Conservation (phyloP, 1,284 basidiomycete genomes). For the Ganoderma lingzhi region DNA sequence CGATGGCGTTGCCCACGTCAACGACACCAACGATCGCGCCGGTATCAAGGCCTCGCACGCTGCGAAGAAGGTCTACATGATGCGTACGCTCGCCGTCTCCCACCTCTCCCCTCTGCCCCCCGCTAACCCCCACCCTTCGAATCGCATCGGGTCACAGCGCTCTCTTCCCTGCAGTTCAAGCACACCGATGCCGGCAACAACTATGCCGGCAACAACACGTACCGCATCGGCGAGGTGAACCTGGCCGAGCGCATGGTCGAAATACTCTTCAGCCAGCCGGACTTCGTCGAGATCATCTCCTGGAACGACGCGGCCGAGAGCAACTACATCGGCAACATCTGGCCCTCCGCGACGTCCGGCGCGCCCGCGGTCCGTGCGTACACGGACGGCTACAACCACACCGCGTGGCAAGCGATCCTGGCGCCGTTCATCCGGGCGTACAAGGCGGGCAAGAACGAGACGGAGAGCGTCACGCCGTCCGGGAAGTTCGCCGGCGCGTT, state of each 20-base stretch:
- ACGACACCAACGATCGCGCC: conserved; percentile 24
- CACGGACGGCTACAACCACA: conserved; percentile 44
- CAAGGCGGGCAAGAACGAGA: conserved; percentile 22
- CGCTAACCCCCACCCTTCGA: too few species aligned
- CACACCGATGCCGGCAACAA: conserved; percentile 28
- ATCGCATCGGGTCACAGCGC: conserved; percentile 9
- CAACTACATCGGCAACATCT: conserved; percentile 49
- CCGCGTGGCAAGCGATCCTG: conserved; percentile 29
- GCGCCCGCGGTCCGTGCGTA: conserved; percentile 58
- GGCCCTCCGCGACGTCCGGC: conserved; percentile 60
- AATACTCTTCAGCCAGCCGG: conserved; percentile 41
- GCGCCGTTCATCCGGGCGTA: conserved; percentile 28
- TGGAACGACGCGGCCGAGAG: conserved; percentile 49
- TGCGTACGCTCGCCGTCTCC: conserved; percentile 15
- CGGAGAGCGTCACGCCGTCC: conserved; percentile 16
- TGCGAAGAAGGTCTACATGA: conserved; percentile 28
- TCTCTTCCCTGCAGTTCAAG: conserved; percentile 29
- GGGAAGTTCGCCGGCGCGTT: conserved; percentile 28
- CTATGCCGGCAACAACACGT: conserved; percentile 27
- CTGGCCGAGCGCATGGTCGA: conserved; percentile 24
- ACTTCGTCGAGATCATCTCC: conserved; percentile 51
- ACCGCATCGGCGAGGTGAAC: conserved; percentile 27
- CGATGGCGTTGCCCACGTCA: conserved; percentile 25
- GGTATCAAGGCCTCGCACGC: conserved; percentile 18
- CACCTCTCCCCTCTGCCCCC: too few species aligned